Evolutionary conservation across 176 grass and related monocot genomes (phyloP), one percentile per base, ranked within the genome.

Genomic region (Bonia amplexicaulis): DNA sequence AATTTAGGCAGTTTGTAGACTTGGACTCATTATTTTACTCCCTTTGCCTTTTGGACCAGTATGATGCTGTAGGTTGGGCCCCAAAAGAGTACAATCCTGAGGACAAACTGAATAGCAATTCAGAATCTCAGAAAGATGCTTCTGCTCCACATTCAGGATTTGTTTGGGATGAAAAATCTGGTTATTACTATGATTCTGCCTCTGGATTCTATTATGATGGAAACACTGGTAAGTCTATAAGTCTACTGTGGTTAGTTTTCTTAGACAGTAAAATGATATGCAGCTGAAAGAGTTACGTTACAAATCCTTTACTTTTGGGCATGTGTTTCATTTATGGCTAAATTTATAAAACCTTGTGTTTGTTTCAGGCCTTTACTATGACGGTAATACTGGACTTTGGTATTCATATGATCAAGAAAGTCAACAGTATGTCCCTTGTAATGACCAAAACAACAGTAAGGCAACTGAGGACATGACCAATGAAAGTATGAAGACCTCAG

Each of bases 171-270:
- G 96, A 99, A 79, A 99, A 99, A 69, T 99, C 93, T 23, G 96
- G 96, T 60, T 99, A 99, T 82, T 99, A 99, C 82, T 99, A 92
- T 69, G 96, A 99, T 91, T 94, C 96, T 82, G 46, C 93, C 57
- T 99, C 96, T 79, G 96, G 96, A 69, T 99, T 99, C 74, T 99
- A 99, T 85, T 99, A 99, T 79, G 96, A 99, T 90, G 96, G 96
- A 92, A 99, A 94, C 89, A 92, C 96, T 25, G 93, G 96, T 99
- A 59, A 89, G 81, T 78, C 0, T 83, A 2, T 67, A 44, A 88
- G 53, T 75, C 1, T 73, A 15, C 52, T 67, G 7, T 20, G 3
- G 25, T 45, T 53, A 59, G 41, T 69, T 69, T 61, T 81, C 39
- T 79, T 82, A 14, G 55, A 72, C 42, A 15, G 6, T 78, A 45